These are phyloP conservation scores for Cyclotella distinguenda DNA, from an alignment of 108 stramenopile species.

Conservation along the genomic window DNA sequence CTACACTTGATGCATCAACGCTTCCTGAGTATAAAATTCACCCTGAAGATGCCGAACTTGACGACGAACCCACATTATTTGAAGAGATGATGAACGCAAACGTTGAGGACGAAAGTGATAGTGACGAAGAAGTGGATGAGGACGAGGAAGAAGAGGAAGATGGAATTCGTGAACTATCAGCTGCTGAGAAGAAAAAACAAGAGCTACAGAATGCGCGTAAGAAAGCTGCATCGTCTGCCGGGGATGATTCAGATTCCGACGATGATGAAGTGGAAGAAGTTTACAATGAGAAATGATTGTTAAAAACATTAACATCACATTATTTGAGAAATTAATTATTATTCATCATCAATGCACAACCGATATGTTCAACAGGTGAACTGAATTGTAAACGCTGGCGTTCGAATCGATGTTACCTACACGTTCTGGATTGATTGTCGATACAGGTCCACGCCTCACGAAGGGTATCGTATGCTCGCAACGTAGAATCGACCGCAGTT, in stretches of 20 bases:
- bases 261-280: conserved; percentile 85
- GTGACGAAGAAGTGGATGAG: conserved; percentile 77
- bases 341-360: too few relatives aligned
- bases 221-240: conserved; percentile 59
- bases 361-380: too few relatives aligned
- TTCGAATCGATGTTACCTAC: too few relatives aligned
- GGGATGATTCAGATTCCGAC: conserved; percentile 70
- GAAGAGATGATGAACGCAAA: conserved; percentile 95
- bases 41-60: conserved; percentile 95
- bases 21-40: conserved; percentile 95
- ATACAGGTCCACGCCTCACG: too few relatives aligned
- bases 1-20: conserved; percentile 81
- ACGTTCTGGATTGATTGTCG: too few relatives aligned
- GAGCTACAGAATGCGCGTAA: conserved; percentile 79
- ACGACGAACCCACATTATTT: conserved; percentile 98
- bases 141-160: conserved; percentile 57
- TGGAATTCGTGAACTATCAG: conserved; percentile 66
- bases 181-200: conserved; percentile 83
- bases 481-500: too few relatives aligned
- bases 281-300: conserved; percentile 55
- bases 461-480: too few relatives aligned
- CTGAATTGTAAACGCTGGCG: too few relatives aligned
- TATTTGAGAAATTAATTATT: too few relatives aligned
- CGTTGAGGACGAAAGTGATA: conserved; percentile 83
- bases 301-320: too few relatives aligned